Evolutionary conservation across 2,329 filamentous ascomycete genomes (phyloP).

Genomic region (Drechslerella stenobrocha): DNA sequence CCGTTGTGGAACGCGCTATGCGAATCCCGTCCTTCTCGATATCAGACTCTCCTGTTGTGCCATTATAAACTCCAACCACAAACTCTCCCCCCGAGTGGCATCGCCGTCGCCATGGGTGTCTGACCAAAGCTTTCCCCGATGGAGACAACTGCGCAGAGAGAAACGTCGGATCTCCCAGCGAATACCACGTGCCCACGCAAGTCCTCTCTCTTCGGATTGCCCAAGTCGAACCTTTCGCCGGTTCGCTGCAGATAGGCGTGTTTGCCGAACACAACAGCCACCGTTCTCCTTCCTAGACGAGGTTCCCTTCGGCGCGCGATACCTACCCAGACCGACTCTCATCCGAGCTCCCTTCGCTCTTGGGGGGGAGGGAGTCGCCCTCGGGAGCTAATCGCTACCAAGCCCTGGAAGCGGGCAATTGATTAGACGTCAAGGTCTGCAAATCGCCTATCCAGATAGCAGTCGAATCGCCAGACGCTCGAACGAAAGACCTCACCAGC

Average conservation of each 20-base stretch:
- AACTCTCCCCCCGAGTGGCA: slow-evolving; percentile 11
- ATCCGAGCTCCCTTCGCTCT: slow-evolving; percentile 8
- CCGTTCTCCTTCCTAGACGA: slow-evolving; percentile 49
- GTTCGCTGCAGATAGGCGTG: slow-evolving; percentile 35
- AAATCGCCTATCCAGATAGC: neutral
- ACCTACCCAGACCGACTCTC: slow-evolving; percentile 10
- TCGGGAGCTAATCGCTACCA: slow-evolving; percentile 8
- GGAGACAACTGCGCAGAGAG: slow-evolving; percentile 34
- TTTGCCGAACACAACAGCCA: slow-evolving; percentile 41
- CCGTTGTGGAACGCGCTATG: slow-evolving; percentile 38
- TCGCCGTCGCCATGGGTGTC: slow-evolving; percentile 19
- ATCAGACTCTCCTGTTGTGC: neutral
- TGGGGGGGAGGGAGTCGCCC: slow-evolving; percentile 14
- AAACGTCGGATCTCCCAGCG: slow-evolving; percentile 37
- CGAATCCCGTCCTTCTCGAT: slow-evolving; percentile 18
- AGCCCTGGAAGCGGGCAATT: slow-evolving; percentile 27
- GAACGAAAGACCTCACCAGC: no score
- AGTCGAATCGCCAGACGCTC: neutral
- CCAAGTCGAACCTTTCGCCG: slow-evolving; percentile 38
- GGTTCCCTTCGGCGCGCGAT: slow-evolving; percentile 39
- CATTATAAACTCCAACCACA: slow-evolving; percentile 10
- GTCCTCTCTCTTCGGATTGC: slow-evolving; percentile 37
- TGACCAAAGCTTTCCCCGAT: slow-evolving; percentile 34
- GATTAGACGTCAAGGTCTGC: slow-evolving; percentile 5
- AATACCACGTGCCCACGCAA: slow-evolving; percentile 37